Evolutionary conservation across 2,329 filamentous ascomycete species (phyloP), one percentile per base, ranked within the genome.

Genomic region (Cytospora piceicola): DNA sequence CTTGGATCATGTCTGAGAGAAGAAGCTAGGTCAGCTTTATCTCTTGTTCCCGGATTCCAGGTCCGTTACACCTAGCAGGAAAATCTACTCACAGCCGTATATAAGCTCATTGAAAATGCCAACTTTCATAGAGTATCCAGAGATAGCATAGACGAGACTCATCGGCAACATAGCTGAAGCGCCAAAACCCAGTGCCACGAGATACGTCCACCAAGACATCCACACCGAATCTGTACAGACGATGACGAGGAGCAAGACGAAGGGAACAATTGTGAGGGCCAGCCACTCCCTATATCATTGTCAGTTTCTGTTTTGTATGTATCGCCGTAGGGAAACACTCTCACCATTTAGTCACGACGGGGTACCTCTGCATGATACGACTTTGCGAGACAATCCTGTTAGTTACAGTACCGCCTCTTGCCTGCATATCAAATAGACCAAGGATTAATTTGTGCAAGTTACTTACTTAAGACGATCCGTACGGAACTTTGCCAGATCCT

Each of bases 151-250:
- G 15, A 70, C 60, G 17, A 69, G 64, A 42, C 67, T 66, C 69
- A 70, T 70, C 8, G 69, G 69, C 59, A 70, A 58, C 63, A 66
- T 69, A 7, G 68, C 61, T 9, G 68, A 64, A 11, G 68, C 69
- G 6, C 69, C 69, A 29, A 70, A 70, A 14, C 63, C 69, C 12
- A 70, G 62, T 2, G 69, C 69, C 14, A 70, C 68, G 39, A 70
- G 61, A 22, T 69, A 70, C 6, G 69, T 70, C 62, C 65, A 70
- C 0, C 65, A 68, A 9, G 69, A 58, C 69, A 70, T 69, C 65
- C 65, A 70, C 24, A 70, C 53, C 9, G 59, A 67, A 27, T 64
- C 56, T 14, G 68, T 67, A 14, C 65, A 68, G 9, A 70, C 69
- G 9, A 70, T 66, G 56, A 60, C 66, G 1, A 70, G 64, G 14